These are phyloP conservation scores for Podospora tetraspora DNA, from an alignment of 495 filamentous ascomycete genomes.

Conservation along the genomic window DNA sequence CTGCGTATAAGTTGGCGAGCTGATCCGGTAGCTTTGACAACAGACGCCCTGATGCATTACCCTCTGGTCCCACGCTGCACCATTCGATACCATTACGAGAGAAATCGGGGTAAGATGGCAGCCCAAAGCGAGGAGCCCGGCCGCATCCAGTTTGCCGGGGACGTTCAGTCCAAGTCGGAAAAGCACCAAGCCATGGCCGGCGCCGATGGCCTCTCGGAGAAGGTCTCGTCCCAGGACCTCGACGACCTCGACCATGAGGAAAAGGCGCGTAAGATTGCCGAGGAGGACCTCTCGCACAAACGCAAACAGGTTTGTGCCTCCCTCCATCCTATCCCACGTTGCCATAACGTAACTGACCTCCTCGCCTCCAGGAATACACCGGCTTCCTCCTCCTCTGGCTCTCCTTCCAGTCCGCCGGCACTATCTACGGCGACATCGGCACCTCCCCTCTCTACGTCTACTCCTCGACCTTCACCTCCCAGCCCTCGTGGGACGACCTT, in stretches of 20 bases:
- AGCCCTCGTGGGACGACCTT: constrained; percentile 57
- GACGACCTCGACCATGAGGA: constrained; percentile 23
- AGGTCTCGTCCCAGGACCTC: constrained; percentile 1
- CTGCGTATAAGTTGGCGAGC: neutral
- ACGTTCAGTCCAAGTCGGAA: neutral
- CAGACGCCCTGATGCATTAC: neutral
- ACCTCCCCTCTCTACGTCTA: constrained; percentile 67
- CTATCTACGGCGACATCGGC: constrained; percentile 73
- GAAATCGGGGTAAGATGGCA: neutral
- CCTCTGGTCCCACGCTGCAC: neutral
- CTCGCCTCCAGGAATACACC: constrained; percentile 15
- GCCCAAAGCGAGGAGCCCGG: neutral
- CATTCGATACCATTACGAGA: neutral
- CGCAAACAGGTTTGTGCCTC: constrained; percentile 30
- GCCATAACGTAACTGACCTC: neutral
- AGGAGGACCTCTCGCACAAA: constrained; percentile 25
- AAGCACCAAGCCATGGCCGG: neutral
- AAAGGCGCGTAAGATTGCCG: constrained; percentile 23
- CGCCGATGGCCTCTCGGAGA: constrained; percentile 5
- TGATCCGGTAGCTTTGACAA: neutral
- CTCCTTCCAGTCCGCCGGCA: constrained; percentile 54
- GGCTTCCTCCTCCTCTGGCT: constrained; percentile 21
- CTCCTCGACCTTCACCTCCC: constrained; percentile 60
- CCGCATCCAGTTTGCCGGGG: constrained; percentile 13
- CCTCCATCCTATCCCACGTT: neutral